Evolutionary conservation across 768 basidiomycete species (phyloP), one percentile per base, ranked within the genome.

Genomic region (Termitomyces sp.): DNA sequence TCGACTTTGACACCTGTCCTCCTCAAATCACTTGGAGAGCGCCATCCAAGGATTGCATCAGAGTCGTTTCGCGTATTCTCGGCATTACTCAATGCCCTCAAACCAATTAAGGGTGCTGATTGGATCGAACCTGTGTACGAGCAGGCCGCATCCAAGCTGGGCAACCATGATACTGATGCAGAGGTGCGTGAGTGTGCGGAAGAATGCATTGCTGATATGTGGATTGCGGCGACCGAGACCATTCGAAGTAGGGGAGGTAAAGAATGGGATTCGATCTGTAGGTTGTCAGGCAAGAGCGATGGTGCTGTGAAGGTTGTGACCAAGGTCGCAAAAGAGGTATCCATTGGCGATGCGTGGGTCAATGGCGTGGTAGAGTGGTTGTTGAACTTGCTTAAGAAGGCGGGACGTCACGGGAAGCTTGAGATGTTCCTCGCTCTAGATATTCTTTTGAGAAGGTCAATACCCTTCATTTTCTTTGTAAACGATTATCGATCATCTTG

Each of bases 1-100:
- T 74, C 85, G 1, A 76, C 76, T 16, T 76, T 98, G 40, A 87
- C 87, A 0, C 86, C 90, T 1, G 83, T 86, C 14, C 81, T 98
- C 41, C 81, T 95, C 44, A 84, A 83, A 57, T 84, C 87, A 10
- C 77, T 92, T 50, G 75, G 76, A 20, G 95, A 98, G 71, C 87
- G 88, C 64, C 91, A 95, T 68, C 95, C 95, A 38, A 87, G 93
- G 60, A 83, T 98, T 60, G 88, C 86, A 5, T 87, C 93, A 2
- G 93, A 95, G 67, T 83, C 93, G 0, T 94, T 98, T 81, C 84
- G 85, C 40, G 89, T 88, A 2, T 93, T 93, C 66, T 93, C 93
- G 2, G 81, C 93, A 2, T 76, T 99, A 7, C 79, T 97, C 33
- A 86, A 83, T 62, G 81, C 90, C 2, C 74, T 89, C 41, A 86